These are phyloP conservation scores for Benincasa hispida DNA, from an alignment of 306 rosid species.

Conservation along the genomic window DNA sequence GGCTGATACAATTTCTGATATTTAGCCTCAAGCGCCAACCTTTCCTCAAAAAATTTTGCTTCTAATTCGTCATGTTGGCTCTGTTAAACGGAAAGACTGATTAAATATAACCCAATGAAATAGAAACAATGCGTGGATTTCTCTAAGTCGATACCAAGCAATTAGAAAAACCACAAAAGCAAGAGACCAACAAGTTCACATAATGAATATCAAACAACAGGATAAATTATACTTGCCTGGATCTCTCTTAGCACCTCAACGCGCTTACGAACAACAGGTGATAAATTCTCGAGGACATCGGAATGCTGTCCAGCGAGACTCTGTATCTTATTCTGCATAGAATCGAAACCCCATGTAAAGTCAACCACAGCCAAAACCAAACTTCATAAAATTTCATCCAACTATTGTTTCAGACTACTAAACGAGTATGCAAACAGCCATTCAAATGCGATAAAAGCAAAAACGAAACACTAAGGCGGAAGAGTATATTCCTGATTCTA, in stretches of 20 bases:
- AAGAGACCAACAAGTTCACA: background rate
- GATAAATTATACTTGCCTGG: constrained; percentile 33
- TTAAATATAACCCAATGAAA: background rate
- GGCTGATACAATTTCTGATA: constrained; percentile 80
- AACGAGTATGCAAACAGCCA: background rate
- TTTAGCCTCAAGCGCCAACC: constrained; percentile 87
- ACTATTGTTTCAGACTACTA: background rate
- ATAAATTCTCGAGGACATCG: constrained; percentile 45
- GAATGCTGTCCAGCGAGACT: constrained; percentile 78
- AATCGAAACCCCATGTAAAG: background rate
- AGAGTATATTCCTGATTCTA: background rate
- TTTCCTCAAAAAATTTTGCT: constrained; percentile 77
- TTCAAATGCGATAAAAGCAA: background rate
- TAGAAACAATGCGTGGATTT: background rate
- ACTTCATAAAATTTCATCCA: background rate
- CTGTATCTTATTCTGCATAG: constrained; percentile 60
- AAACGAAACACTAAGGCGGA: no score
- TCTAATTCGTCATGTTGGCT: constrained; percentile 72
- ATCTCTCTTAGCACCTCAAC: constrained; percentile 84
- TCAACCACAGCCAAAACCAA: background rate
- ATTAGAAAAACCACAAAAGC: background rate
- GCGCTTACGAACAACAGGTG: constrained; percentile 61
- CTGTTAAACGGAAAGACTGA: constrained; percentile 17
- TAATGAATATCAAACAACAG: background rate
- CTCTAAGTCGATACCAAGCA: background rate